phyloP scores from a whole-genome alignment of 345 rosid genomes.

The Clausena lansium region DNA sequence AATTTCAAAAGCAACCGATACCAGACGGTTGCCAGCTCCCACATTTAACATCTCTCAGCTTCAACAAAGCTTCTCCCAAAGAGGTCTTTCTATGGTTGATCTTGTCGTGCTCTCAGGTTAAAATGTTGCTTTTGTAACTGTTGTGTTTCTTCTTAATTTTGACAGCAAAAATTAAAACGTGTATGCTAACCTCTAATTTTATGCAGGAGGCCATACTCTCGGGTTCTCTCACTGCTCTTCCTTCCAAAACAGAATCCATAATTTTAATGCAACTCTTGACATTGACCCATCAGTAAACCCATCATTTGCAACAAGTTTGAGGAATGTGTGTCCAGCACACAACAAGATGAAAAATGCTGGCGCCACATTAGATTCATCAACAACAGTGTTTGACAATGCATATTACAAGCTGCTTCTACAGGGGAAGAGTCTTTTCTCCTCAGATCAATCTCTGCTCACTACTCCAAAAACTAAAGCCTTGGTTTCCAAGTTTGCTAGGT shows the following conservation, averaged over 20 bases:
- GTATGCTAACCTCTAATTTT: not conserved
- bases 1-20: conserved; percentile 71
- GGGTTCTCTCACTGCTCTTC: conserved; percentile 93
- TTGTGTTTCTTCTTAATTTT: too few relatives aligned
- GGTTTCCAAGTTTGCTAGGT: conserved; percentile 54
- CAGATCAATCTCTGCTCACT: conserved; percentile 76
- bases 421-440: conserved; percentile 72
- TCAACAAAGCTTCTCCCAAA: conserved; percentile 70
- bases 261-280: conserved; percentile 50
- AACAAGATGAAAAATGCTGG: conserved; percentile 72
- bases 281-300: conserved; percentile 68
- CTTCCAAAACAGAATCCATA: conserved; percentile 78
- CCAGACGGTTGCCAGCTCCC: conserved; percentile 80
- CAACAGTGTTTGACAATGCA: conserved; percentile 49
- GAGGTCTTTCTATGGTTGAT: conserved; percentile 69
- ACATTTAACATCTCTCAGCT: conserved; percentile 68
- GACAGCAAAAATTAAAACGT: not conserved
- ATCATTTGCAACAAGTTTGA: conserved; percentile 55
- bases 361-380: conserved; percentile 46
- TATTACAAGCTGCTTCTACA: conserved; percentile 69
- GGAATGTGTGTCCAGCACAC: conserved; percentile 48
- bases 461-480: conserved; percentile 40
- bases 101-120: conserved; percentile 80
- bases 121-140: not conserved
- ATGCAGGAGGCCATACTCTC: conserved; percentile 77